Conservation (phyloP, 129 eudicot species). For the Chrysanthemum makinoi region DNA sequence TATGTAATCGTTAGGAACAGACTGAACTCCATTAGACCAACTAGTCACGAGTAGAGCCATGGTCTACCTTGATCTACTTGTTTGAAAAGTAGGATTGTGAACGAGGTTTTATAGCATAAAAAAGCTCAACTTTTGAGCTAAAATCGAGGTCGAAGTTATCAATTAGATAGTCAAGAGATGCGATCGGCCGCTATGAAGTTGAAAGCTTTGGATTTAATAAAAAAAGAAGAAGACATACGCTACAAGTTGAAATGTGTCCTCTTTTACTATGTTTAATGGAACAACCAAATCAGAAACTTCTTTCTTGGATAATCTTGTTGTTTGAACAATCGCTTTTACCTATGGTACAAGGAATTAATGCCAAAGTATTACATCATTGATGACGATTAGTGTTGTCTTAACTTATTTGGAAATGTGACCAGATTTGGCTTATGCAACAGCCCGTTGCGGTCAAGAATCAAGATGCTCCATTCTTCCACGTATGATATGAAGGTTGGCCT, state of each 20-base stretch:
- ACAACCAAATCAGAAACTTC: constrained; percentile 10
- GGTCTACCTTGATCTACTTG: constrained; percentile 11
- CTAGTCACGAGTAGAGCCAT: constrained; percentile 42
- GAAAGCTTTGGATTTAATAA: constrained; percentile 2
- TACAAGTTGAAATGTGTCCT: constrained; percentile 5
- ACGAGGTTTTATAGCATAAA: constrained; percentile 16
- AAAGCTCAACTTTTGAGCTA: constrained; percentile 2
- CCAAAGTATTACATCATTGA: no score
- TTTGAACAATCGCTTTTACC: no score
- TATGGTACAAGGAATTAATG: no score
- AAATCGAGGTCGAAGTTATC: not conserved
- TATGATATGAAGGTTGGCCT: no score
- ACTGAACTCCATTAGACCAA: constrained; percentile 43
- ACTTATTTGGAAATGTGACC: no score
- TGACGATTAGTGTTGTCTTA: no score
- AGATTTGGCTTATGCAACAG: no score
- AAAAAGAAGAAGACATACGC: constrained; percentile 8
- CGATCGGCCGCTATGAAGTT: constrained; percentile 12
- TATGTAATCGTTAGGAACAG: constrained; percentile 42
- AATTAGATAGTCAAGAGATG: constrained; percentile 13
- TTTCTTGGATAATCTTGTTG: not conserved
- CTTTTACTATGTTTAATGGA: constrained; percentile 7
- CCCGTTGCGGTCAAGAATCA: no score
- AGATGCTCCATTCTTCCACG: no score
- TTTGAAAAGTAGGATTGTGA: not conserved